Conservation (phyloP, 73 alveolate genomes). For the Uronychia setigera region DNA sequence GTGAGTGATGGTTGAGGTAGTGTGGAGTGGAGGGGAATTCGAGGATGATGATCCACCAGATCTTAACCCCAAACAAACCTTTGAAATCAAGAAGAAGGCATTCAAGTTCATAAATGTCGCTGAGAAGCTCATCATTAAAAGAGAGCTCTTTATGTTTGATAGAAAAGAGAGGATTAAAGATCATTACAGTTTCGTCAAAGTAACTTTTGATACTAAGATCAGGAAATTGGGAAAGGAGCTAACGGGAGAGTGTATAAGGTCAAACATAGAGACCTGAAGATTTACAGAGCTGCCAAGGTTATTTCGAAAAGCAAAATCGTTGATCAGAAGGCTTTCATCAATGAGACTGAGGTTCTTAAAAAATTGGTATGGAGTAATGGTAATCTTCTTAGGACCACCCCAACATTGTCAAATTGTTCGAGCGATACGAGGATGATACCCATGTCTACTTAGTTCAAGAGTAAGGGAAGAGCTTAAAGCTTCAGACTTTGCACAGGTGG, state of each 20-base stretch:
- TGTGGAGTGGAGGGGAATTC: too few relatives aligned
- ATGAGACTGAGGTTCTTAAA: constrained; percentile 35
- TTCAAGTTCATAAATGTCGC: too few relatives aligned
- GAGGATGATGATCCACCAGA: too few relatives aligned
- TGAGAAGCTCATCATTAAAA: too few relatives aligned
- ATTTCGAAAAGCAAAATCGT: constrained; percentile 58
- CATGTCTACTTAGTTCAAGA: constrained; percentile 79
- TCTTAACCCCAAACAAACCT: too few relatives aligned
- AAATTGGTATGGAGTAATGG: background rate
- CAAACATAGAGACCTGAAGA: constrained; percentile 72
- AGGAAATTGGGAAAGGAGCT: constrained; percentile 89
- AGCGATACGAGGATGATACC: constrained; percentile 68
- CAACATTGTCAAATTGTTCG: constrained; percentile 73
- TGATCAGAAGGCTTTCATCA: constrained; percentile 35
- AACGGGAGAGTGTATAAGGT: constrained; percentile 95
- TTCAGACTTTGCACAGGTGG: constrained; percentile 91
- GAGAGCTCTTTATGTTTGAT: too few relatives aligned
- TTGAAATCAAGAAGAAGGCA: too few relatives aligned
- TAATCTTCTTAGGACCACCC: constrained; percentile 83
- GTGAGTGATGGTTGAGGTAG: too few relatives aligned
- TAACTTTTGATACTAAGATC: too few relatives aligned
- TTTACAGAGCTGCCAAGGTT: constrained; percentile 85
- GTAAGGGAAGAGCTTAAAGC: constrained; percentile 12
- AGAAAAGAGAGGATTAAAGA: too few relatives aligned
- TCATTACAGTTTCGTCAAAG: too few relatives aligned